Base-by-base conservation (phyloP, 345 rosid genomes). In the Linum usitatissimum region DNA sequence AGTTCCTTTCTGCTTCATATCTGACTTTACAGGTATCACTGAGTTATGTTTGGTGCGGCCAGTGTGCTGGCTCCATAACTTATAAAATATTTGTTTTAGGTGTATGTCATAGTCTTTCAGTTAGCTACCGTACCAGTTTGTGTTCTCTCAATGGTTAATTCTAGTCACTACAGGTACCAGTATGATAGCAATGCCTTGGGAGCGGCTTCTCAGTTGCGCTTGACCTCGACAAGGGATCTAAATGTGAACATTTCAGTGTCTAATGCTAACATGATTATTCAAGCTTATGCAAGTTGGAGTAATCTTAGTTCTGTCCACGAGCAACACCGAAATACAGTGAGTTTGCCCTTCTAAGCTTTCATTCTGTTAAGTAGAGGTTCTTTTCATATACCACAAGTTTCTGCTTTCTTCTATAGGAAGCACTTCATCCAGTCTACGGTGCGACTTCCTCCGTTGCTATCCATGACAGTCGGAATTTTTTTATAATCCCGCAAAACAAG, bases 221-320 rank as follows among this genome's bases (percentile, higher is more conserved):
- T 93, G 70, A 79, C 87, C 66, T 77, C 88, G 40, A 79, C 86
- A 3, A 72, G 80, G 81, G 91, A 89, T 72, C 75, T 93, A 66
- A 93, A 90, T 78, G 71, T 93, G 68, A 93, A 93, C 70, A 70
- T 87, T 71, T 84, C 97, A 23, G 88, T 86, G 64, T 82, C 96
- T 54, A 93, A 83, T 77, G 79, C 79, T 66, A 93, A 93, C 75
- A 87, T 91, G 91, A 78, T 90, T 60, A 79, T 93, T 77, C 97
- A 93, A 86, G 97, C 99, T 59, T 93, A 86, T 77, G 86, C 96
- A 49, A 93, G 97, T 81, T 93, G 99, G 99, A 83, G 79, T 71
- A 87, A 79, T 73, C 86, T 93, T 72, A 77, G 76, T 76, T 70
- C 72, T 55, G 80, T 70, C 67, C 85, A 81, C 57, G 81, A 73